Evolutionary conservation across 768 basidiomycete species (phyloP), one percentile per base, ranked within the genome.

Genomic region (Xerocomus potaroensis): DNA sequence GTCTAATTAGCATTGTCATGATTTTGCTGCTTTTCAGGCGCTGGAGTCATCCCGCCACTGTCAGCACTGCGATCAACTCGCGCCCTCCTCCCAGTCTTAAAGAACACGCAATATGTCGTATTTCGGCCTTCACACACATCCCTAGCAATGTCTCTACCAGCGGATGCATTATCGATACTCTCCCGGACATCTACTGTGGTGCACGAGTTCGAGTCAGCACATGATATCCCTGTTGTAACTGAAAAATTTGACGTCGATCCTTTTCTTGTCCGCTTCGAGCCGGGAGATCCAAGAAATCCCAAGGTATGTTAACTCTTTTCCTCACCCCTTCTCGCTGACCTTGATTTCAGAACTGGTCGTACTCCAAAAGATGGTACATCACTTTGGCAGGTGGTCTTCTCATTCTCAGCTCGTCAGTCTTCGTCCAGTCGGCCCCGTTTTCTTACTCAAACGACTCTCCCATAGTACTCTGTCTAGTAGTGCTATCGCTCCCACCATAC

Each of bases 401-500:
- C 19, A 75, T 81, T 27, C 63, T 82, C 43, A 78, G 77, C 57
- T 76, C 76, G 80, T 78, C 45, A 54, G 75, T 39, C n/a, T 39
- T 16, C 27, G 26, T 42, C 27, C 24, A 12, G 11, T 29, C 32
- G 26, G 1, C n/a, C n/a, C n/a, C n/a, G n/a, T n/a, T n/a, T n/a
- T n/a, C n/a, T n/a, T n/a, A n/a, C n/a, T n/a, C n/a, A 18, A n/a
- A 11, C 19, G 32, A 33, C 15, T 16, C n/a, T n/a, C n/a, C 43
- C 23, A 12, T 49, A 83, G 81, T 18, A 83, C 82, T 1, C 83
- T 81, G 57, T 74, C 83, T 12, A 82, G 80, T 51, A 75, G 81
- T 14, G 77, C 78, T 0, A 79, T 82, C 1, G 69, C 78, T 22
- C 73, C 76, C 5, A 68, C 80, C 45, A 63, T 76, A 24, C 60